Evolutionary conservation across 495 filamentous ascomycete species (phyloP), one percentile per base, ranked within the genome.

Genomic region (Penicillium salamii): DNA sequence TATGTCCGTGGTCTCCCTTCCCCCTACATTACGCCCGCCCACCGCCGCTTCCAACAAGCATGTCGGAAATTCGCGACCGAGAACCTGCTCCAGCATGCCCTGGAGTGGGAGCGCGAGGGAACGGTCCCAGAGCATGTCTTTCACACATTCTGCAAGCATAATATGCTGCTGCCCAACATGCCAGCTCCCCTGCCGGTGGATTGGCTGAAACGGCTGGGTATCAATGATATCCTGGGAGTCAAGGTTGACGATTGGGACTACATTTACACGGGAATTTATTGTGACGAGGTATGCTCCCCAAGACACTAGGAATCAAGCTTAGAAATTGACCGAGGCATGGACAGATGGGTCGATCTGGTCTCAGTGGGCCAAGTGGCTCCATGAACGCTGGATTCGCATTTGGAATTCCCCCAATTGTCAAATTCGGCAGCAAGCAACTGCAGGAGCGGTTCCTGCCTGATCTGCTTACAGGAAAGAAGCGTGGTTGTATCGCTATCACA

Each of bases 211-310:
- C 72, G 70, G 4, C 52, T 85, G 21, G 85, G 83, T 2, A 81
- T 90, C 38, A 65, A 81, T 45, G 77, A 84, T 47, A 77, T 90
- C 11, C 67, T 83, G 1, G 85, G 83, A n/a, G 72, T 89, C 18
- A 82, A 81, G 53, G 82, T 90, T 5, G 85, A 88, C 55, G 84
- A 89, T 8, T 90, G 83, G 67, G 86, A 88, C 55, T 87, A 87
- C 53, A 64, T 89, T 20, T 85, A 90, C 51, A 81, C 77, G 2
- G 67, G 82, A 43, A 89, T 91, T 36, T 88, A 83, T 52, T 56
- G 53, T 11, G 87, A 91, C 48, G 87, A 88, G 72, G 72, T 78
- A 48, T 24, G 18, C 11, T 9, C 1, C 15, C 15, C 2, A 13
- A 21, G 14, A 17, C 7, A 1, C 0, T 3, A 3, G 3, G 9